Base-by-base conservation (phyloP, 2,329 filamentous ascomycete genomes). In the Clonostachys chloroleuca region DNA sequence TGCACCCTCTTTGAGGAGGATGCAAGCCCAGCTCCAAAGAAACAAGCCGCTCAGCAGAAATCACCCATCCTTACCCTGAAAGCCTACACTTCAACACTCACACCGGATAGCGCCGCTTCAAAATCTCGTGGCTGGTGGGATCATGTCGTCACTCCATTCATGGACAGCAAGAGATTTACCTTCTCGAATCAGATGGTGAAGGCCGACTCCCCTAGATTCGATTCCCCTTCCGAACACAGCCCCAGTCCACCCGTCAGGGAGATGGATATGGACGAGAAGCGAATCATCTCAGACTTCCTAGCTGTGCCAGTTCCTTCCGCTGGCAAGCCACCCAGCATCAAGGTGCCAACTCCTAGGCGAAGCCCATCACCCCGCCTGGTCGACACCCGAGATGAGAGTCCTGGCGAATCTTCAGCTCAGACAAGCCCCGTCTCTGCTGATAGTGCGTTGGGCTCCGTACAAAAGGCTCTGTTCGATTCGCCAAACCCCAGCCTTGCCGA, bases 111-210 rank as follows among this genome's bases (percentile, higher is more conserved):
- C 39, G 80, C 78, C 30, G 75, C 72, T 40, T 76, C 79, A 12
- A 75, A 74, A 47, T 85, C 84, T 24, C 74, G 76, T 50, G 87
- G 87, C 17, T 91, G 87, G 86, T 91, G 87, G 87, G 87, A 89
- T 56, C 76, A 87, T 53, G 81, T 91, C 47, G 84, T 79, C 8
- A 87, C 86, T 2, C 87, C 87, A 1, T 90, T 90, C 56, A 56
- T 66, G 14, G 72, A 77, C 57, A 30, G 24, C 24, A 74, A 54
- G 56, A 64, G 54, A 44, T 56, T 67, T 13, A 74, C 72, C 36
- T 72, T 76, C 18, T 66, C 70, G 42, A 68, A 65, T 42, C 65
- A 66, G 42, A 65, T 57, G 55, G 48, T 62, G 44, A 63, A 59
- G 46, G 46, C 52, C 24, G 60, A 64, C 17, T 65, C 64, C 10